phyloP scores from a whole-genome alignment of 176 grass and related monocot genomes.

The Carex kokanica region DNA sequence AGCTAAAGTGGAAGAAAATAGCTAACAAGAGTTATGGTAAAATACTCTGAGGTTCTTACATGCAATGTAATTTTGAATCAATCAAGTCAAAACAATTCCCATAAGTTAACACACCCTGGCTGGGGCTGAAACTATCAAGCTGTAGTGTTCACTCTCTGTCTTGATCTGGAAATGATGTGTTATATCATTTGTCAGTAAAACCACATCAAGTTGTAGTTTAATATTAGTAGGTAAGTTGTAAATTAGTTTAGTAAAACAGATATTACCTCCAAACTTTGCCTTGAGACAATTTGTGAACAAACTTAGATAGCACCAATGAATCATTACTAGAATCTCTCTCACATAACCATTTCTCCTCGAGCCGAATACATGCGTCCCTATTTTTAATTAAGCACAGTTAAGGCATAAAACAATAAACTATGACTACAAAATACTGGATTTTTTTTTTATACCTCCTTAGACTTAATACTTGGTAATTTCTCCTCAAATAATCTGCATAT shows the following conservation, averaged over 20 bases:
- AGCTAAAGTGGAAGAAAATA: not conserved
- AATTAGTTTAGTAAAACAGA: not conserved
- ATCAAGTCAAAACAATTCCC: not conserved
- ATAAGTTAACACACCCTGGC: not conserved
- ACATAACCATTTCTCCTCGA: conserved; percentile 67
- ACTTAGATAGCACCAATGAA: conserved; percentile 53
- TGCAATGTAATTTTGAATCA: not conserved
- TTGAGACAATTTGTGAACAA: conserved; percentile 50
- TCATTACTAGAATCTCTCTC: conserved; percentile 65
- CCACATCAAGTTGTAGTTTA: not conserved
- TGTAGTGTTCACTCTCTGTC: conserved; percentile 10
- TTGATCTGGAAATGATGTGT: conserved; percentile 24
- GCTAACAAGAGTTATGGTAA: not conserved
- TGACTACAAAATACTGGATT: not conserved
- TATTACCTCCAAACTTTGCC: conserved; percentile 35
- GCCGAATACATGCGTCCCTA: conserved; percentile 72
- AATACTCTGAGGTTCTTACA: not conserved
- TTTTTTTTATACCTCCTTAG: conserved; percentile 54
- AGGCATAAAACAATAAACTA: not conserved
- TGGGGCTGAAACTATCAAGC: not conserved
- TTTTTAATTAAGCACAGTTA: not conserved
- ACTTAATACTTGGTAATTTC: conserved; percentile 84
- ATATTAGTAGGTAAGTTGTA: not conserved
- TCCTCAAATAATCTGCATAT: conserved; percentile 82
- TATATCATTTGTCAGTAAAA: not conserved